phyloP scores from a whole-genome alignment of 352 stramenopile genomes.

The Globisporangium apiculatum region DNA sequence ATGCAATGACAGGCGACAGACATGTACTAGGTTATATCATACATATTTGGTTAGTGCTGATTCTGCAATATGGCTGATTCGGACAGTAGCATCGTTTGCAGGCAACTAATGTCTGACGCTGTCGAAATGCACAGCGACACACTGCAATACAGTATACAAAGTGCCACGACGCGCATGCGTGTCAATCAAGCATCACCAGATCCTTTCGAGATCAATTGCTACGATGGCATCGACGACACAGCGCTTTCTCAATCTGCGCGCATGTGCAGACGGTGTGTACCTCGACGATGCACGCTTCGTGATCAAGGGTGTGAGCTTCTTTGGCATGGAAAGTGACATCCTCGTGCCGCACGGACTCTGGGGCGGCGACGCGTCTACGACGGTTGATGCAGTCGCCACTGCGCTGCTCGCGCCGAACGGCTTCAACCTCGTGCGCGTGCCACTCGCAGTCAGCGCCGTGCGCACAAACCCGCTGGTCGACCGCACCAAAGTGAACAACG shows the following conservation, averaged over 20 bases:
- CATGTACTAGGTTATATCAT: too few species aligned
- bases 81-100: too few species aligned
- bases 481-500: slow-evolving; percentile 38
- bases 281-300: slow-evolving; percentile 28
- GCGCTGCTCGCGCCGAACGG: slow-evolving; percentile 24
- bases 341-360: slow-evolving; percentile 50
- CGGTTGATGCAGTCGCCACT: slow-evolving; percentile 26
- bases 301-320: slow-evolving; percentile 53
- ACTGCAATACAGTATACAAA: too few species aligned
- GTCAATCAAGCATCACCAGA: too few species aligned
- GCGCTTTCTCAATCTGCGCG: slow-evolving; percentile 19
- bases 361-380: slow-evolving; percentile 45
- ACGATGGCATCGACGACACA: too few species aligned
- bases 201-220: too few species aligned
- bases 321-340: slow-evolving; percentile 60
- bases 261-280: slow-evolving; percentile 23
- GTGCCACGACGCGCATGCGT: too few species aligned
- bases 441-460: slow-evolving; percentile 38
- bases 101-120: too few species aligned
- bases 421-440: slow-evolving; percentile 51
- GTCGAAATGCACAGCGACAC: too few species aligned
- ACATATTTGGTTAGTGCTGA: too few species aligned
- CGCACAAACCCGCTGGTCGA: slow-evolving; percentile 26
- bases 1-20: too few species aligned
- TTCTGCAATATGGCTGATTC: too few species aligned